Percentiles rank a stretch among this genome's conserved stretches.
Evolutionary conservation across 495 filamentous ascomycete species (phyloP).

Genomic region (Cercophora samala): DNA sequence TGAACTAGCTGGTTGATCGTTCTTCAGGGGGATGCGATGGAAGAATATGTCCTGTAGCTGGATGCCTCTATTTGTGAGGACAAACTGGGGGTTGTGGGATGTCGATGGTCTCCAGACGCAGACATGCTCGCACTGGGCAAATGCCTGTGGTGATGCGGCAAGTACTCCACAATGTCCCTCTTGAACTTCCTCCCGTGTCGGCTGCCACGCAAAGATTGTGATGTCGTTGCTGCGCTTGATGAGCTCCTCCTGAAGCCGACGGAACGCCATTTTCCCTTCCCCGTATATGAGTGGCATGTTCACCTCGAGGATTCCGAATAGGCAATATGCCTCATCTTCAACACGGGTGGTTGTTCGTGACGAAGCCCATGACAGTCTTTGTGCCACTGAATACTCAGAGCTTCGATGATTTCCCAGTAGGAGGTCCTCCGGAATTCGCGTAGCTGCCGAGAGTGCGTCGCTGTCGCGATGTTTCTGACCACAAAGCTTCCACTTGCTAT

Average conservation of each 20-base stretch:
- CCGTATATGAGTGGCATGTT: constrained; percentile 29
- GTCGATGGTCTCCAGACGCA: background rate
- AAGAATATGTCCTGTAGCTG: background rate
- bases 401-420: background rate
- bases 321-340: constrained; percentile 28
- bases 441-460: background rate
- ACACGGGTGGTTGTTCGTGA: constrained; percentile 23
- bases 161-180: background rate
- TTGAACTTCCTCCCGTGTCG: background rate
- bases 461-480: background rate
- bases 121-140: background rate
- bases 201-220: background rate
- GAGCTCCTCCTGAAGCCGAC: constrained; percentile 25
- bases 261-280: constrained; percentile 23
- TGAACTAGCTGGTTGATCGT: background rate
- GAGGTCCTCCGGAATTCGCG: background rate
- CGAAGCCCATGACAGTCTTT: constrained; percentile 25
- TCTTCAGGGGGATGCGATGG: background rate
- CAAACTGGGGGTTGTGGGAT: background rate
- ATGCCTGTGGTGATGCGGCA: background rate
- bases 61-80: background rate
- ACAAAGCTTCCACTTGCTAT: constrained; percentile 24
- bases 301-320: constrained; percentile 26
- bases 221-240: constrained; percentile 11
- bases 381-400: constrained; percentile 11